Conservation (phyloP, 257 asterid species). For the Solanum arcanum region DNA sequence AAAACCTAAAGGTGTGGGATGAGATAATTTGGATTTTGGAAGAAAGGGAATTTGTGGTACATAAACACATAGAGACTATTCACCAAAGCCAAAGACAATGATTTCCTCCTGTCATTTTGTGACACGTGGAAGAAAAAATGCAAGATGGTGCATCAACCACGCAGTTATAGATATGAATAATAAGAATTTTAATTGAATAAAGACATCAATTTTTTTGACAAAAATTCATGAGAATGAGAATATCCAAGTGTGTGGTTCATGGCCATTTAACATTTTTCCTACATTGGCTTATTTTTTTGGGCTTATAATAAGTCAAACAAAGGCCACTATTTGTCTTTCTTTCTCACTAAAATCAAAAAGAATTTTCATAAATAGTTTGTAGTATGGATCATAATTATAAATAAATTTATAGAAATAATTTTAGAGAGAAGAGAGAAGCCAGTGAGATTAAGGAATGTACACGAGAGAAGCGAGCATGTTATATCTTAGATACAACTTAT, state of each 20-base stretch:
- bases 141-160: conserved; percentile 4
- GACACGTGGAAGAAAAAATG: conserved; percentile 12
- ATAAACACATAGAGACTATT: not conserved
- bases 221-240: not conserved
- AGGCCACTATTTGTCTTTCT: not conserved
- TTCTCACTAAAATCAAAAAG: not conserved
- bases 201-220: not conserved
- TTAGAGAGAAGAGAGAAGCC: not conserved
- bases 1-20: not conserved
- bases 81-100: not conserved
- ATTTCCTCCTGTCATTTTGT: conserved; percentile 11
- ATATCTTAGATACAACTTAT: not conserved
- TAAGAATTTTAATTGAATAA: no score
- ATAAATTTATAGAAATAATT: no score
- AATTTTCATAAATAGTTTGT: not conserved
- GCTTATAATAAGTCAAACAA: not conserved
- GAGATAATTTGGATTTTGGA: not conserved
- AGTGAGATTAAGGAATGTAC: no score
- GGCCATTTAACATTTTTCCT: not conserved
- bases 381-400: not conserved
- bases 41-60: conserved; percentile 14
- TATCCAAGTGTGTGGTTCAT: not conserved
- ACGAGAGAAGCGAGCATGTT: not conserved
- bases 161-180: not conserved
- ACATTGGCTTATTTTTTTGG: not conserved